A percentile compares a stretch with the other conserved stretches of the same genome.
These are phyloP conservation scores for Suillus americanus DNA, from an alignment of 768 basidiomycete genomes.

Conservation along the genomic window DNA sequence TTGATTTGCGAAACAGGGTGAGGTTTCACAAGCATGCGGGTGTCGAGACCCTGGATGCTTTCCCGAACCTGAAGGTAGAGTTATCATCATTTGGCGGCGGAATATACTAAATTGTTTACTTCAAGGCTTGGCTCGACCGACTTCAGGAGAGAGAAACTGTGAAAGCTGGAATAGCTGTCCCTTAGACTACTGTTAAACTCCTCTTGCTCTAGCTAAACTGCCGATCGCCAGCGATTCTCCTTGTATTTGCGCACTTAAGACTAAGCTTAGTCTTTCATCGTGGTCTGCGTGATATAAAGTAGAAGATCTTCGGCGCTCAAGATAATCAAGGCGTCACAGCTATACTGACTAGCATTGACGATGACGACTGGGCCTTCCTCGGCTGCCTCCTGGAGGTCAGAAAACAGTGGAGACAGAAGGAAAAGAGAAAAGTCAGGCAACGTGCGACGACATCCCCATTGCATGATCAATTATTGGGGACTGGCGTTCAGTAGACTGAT, in stretches of 20 bases:
- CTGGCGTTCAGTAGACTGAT: neutral
- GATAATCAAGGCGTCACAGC: constrained; percentile 6
- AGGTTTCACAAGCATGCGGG: constrained; percentile 45
- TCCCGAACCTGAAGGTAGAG: constrained; percentile 59
- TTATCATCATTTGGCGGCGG: neutral
- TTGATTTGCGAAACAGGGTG: constrained; percentile 45
- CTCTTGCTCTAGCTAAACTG: neutral
- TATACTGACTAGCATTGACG: constrained; percentile 8
- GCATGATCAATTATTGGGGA: constrained; percentile 1
- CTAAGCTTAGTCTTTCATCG: neutral
- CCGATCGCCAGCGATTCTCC: neutral
- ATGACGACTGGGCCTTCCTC: no score
- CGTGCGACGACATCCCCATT: constrained; percentile 9
- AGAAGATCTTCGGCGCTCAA: no score
- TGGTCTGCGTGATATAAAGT: no score
- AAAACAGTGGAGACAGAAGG: constrained; percentile 8
- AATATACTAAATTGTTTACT: neutral
- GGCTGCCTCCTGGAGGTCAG: no score
- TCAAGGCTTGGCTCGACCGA: constrained; percentile 32
- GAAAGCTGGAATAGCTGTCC: constrained; percentile 22
- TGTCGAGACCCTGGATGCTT: constrained; percentile 58
- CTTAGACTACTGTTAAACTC: neutral
- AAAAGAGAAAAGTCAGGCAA: constrained; percentile 15
- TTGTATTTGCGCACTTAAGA: neutral
- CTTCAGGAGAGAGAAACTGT: constrained; percentile 23